phyloP scores from a whole-genome alignment of 176 grass and related monocot species.

The Cocos nucifera region DNA sequence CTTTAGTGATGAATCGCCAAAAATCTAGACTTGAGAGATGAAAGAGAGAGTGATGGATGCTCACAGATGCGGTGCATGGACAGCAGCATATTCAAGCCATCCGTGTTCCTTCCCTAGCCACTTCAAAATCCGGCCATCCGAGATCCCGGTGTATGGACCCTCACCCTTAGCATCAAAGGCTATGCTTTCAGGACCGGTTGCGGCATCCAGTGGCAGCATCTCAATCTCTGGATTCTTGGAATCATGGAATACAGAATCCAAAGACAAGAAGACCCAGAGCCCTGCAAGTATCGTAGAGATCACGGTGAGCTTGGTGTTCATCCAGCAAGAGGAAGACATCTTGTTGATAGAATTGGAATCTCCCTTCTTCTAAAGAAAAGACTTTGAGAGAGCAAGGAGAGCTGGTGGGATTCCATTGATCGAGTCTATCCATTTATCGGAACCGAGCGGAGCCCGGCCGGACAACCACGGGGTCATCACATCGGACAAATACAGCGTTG shows the following conservation, averaged over 20 bases:
- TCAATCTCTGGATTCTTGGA: constrained; percentile 13
- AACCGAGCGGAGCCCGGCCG: too few species aligned
- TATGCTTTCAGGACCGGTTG: constrained; percentile 50
- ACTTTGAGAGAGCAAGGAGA: too few species aligned
- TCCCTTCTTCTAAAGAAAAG: too few species aligned
- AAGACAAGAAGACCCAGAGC: constrained; percentile 3
- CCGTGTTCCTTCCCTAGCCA: constrained; percentile 27
- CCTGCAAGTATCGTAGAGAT: background rate
- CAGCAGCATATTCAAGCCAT: constrained; percentile 46
- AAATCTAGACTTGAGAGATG: background rate
- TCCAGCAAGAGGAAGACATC: background rate
- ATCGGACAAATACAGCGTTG: too few species aligned
- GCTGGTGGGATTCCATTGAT: too few species aligned
- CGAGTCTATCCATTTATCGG: too few species aligned
- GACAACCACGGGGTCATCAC: too few species aligned
- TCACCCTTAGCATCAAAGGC: constrained; percentile 28
- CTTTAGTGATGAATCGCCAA: too few species aligned
- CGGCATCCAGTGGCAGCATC: constrained; percentile 29
- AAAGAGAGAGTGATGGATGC: background rate
- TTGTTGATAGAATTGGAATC: too few species aligned
- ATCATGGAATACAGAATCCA: constrained; percentile 11
- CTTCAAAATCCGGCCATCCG: constrained; percentile 63
- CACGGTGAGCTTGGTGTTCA: constrained; percentile 17
- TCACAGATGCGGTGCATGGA: constrained; percentile 46
- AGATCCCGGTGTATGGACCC: constrained; percentile 60